Base-by-base conservation (phyloP, 305 asterid species). In the Ruellia speciosa region DNA sequence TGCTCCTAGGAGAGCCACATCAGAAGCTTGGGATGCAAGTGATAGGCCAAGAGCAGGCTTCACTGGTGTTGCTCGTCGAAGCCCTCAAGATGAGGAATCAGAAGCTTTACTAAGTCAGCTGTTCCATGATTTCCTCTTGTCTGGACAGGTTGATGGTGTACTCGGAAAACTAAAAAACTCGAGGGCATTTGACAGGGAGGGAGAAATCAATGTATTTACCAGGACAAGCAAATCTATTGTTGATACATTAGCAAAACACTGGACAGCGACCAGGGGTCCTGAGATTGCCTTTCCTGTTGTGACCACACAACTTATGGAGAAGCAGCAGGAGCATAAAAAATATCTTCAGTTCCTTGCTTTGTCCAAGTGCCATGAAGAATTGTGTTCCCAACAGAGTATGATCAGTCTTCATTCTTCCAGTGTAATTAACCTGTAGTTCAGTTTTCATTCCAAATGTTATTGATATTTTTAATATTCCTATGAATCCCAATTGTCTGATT, bases 201-300 rank as follows among this genome's bases (percentile, higher is more conserved):
- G 96, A 24, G 97, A 85, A 74, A 75, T 74, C 59, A 90, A 81
- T 76, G 84, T 80, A 24, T 90, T 90, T 81, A 61, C 87, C 51
- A 79, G 86, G 80, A 76, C 84, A 62, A 90, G 97, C 77, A 90
- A 76, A 80, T 87, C 97, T 34, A 85, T 90, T 63, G 80, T 90
- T 66, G 97, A 90, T 79, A 85, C 96, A 54, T 76, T 90, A 67
- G 96, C 97, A 58, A 90, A 87, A 75, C 97, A 90, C 71, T 90
- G 97, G 97, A 87, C 96, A 41, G 79, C 95, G 62, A 85, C 96
- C 65, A 83, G 94, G 74, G 96, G 96, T 54, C 81, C 93, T 57
- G 97, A 87, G 83, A 85, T 90, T 33, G 79, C 82, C 68, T 67
- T 83, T 55, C 81, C 95, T 70, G 77, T 83, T 67, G 81, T 84